phyloP scores from a whole-genome alignment of 345 rosid species.

The Citrus medica region DNA sequence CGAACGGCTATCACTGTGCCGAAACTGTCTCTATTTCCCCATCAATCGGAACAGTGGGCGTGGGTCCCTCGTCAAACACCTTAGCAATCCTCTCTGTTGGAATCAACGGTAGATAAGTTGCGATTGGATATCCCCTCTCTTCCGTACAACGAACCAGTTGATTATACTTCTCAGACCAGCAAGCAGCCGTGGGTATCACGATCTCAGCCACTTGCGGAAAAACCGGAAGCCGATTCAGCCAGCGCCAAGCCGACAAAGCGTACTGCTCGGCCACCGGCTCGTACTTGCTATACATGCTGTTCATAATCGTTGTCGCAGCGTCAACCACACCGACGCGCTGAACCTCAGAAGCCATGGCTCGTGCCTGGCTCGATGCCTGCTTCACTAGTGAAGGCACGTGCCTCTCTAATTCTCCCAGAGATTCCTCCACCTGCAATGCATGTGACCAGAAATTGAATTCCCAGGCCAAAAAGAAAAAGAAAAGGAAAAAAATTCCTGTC shows the following conservation, averaged over 20 bases:
- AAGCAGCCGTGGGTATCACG: slow-evolving; percentile 53
- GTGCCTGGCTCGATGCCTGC: slow-evolving; percentile 51
- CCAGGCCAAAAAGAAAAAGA: not conserved
- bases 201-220: slow-evolving; percentile 54
- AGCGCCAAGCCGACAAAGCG: slow-evolving; percentile 48
- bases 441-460: not conserved
- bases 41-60: not conserved
- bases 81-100: slow-evolving; percentile 58
- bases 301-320: slow-evolving; percentile 39
- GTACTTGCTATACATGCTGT: slow-evolving; percentile 33
- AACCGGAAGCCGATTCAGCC: slow-evolving; percentile 49
- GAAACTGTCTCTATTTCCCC: slow-evolving; percentile 3
- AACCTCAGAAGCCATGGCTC: slow-evolving; percentile 57
- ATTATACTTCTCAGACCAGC: slow-evolving; percentile 75
- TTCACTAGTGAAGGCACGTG: slow-evolving; percentile 63
- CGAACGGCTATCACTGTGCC: not conserved
- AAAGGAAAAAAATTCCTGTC: not conserved
- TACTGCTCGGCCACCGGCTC: slow-evolving; percentile 58
- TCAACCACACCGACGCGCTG: slow-evolving; percentile 52
- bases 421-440: slow-evolving; percentile 54
- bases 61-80: slow-evolving; percentile 30
- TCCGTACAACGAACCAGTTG: slow-evolving; percentile 29
- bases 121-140: slow-evolving; percentile 43
- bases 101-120: slow-evolving; percentile 52
- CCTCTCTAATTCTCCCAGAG: slow-evolving; percentile 37